A percentile compares a stretch with the other conserved stretches of the same genome.
Evolutionary conservation across 139 green algal genomes (phyloP).

Genomic region (Closterium sp.): DNA sequence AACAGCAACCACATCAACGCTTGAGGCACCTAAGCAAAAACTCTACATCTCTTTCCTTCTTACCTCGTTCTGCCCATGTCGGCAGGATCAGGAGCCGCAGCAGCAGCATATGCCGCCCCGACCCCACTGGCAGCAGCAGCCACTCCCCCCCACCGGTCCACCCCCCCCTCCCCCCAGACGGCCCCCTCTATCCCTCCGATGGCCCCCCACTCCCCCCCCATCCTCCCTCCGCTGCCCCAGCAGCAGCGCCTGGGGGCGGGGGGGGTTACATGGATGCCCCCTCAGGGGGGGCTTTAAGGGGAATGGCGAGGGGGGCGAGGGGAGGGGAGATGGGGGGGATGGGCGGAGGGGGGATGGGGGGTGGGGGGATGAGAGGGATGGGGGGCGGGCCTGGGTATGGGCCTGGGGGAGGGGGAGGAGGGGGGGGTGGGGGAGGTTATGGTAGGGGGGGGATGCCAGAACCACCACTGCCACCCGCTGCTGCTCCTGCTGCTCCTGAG

Average conservation of each 20-base stretch:
- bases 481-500: background rate
- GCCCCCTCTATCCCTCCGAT: background rate
- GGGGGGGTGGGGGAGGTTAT: background rate
- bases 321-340: background rate
- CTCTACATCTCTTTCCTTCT: too few species aligned
- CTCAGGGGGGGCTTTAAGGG: background rate
- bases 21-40: too few species aligned
- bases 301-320: background rate
- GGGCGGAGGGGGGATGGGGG: background rate
- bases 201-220: slow-evolving; percentile 8
- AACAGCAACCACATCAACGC: too few species aligned
- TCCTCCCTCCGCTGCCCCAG: background rate
- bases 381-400: background rate
- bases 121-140: background rate
- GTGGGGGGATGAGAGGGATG: background rate
- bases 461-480: background rate
- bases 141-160: background rate
- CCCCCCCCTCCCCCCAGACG: background rate
- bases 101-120: too few species aligned
- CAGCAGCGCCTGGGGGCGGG: background rate
- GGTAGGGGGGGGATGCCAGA: background rate
- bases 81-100: too few species aligned
- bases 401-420: background rate
- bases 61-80: too few species aligned
- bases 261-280: background rate